A percentile compares a stretch with the other conserved stretches of the same genome.
Evolutionary conservation across 345 rosid genomes (phyloP).

Genomic region (Eutrema heterophyllum): DNA sequence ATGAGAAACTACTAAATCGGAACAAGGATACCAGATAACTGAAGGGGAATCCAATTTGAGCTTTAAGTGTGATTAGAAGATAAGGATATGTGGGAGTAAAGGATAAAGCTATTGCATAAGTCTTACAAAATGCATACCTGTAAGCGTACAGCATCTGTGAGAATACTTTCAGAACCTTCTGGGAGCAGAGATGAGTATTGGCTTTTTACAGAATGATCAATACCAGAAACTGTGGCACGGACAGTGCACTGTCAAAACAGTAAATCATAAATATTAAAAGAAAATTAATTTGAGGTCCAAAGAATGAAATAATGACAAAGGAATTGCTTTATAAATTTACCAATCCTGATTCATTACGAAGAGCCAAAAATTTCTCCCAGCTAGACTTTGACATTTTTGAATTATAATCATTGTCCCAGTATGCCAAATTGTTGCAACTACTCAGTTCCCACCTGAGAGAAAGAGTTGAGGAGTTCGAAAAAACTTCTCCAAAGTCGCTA

Average conservation of each 20-base stretch:
- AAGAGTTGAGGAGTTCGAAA: slow-evolving; percentile 93
- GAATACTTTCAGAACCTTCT: slow-evolving; percentile 40
- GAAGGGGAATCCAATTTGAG: background rate
- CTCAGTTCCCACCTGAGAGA: slow-evolving; percentile 73
- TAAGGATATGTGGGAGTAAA: background rate
- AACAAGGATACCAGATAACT: background rate
- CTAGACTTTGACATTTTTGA: slow-evolving; percentile 42
- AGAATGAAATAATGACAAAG: background rate
- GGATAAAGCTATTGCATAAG: background rate
- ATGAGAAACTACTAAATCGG: slow-evolving; percentile 11
- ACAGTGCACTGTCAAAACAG: slow-evolving; percentile 61
- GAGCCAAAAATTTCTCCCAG: slow-evolving; percentile 83
- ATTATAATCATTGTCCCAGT: slow-evolving; percentile 60
- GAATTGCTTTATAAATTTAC: slow-evolving; percentile 33
- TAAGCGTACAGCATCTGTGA: slow-evolving; percentile 70
- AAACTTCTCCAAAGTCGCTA: slow-evolving; percentile 57
- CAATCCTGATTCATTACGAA: slow-evolving; percentile 79
- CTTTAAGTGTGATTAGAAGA: background rate
- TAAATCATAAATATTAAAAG: slow-evolving; percentile 6
- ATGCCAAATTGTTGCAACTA: slow-evolving; percentile 63
- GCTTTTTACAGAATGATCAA: slow-evolving; percentile 37
- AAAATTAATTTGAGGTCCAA: background rate
- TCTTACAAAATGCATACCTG: slow-evolving; percentile 48
- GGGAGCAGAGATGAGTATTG: slow-evolving; percentile 38
- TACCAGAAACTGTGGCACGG: slow-evolving; percentile 64